Percentiles rank a stretch among this genome's conserved stretches.
Evolutionary conservation across 495 filamentous ascomycete genomes (phyloP).

Genomic region (Penicillium argentinense): DNA sequence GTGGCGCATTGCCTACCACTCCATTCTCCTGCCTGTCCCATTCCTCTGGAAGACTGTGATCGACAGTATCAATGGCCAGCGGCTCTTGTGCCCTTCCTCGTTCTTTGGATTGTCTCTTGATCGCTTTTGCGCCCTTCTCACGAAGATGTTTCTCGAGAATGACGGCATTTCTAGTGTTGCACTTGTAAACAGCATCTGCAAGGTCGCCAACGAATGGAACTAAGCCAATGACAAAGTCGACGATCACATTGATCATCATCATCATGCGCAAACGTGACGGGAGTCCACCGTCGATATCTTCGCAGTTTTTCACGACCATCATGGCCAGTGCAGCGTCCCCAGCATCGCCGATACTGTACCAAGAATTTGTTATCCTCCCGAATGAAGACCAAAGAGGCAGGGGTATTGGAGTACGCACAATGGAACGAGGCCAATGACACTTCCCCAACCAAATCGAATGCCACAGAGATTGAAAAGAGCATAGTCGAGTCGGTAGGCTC

Average conservation of each 20-base stretch:
- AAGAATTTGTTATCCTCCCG: conserved; percentile 10
- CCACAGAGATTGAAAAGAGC: conserved; percentile 72
- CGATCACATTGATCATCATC: conserved; percentile 75
- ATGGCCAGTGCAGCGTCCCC: conserved; percentile 60
- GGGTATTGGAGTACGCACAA: conserved; percentile 50
- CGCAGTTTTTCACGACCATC: conserved; percentile 66
- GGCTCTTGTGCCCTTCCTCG: conserved; percentile 5
- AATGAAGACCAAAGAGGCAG: background rate
- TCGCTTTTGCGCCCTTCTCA: conserved; percentile 38
- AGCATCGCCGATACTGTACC: conserved; percentile 67
- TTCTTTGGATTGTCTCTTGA: conserved; percentile 20
- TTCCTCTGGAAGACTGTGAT: conserved; percentile 43
- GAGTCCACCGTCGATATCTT: conserved; percentile 70
- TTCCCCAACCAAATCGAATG: conserved; percentile 78
- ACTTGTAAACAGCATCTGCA: conserved; percentile 63
- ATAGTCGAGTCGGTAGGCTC: conserved; percentile 82
- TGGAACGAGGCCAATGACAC: conserved; percentile 78
- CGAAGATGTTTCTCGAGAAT: conserved; percentile 71
- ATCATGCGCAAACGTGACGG: conserved; percentile 49
- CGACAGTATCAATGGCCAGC: conserved; percentile 12
- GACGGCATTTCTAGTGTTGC: conserved; percentile 77
- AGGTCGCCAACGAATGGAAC: conserved; percentile 85
- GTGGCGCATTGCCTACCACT: conserved; percentile 20
- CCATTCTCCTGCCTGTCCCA: conserved; percentile 40
- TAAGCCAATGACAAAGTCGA: conserved; percentile 81